These are phyloP conservation scores for Arachis hypogaea DNA, from an alignment of 306 rosid genomes.

Conservation along the genomic window DNA sequence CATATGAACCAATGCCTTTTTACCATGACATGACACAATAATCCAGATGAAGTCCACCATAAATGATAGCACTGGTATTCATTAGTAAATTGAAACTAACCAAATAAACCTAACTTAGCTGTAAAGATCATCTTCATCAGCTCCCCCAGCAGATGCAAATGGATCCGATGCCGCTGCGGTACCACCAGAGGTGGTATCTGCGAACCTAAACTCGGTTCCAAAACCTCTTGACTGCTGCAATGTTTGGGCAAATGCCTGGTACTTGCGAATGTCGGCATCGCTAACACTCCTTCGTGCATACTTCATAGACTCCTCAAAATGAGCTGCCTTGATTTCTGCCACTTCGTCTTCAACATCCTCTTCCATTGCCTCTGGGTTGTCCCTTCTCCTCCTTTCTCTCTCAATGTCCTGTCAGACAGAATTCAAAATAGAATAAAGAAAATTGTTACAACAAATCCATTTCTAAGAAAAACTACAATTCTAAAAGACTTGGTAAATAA, in stretches of 20 bases:
- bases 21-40: slow-evolving; percentile 27
- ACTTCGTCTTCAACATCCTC: slow-evolving; percentile 90
- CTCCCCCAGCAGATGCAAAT: slow-evolving; percentile 76
- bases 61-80: slow-evolving; percentile 17
- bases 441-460: not conserved
- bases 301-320: slow-evolving; percentile 97
- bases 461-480: not conserved
- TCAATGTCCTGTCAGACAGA: slow-evolving; percentile 72
- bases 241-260: slow-evolving; percentile 96
- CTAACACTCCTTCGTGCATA: slow-evolving; percentile 96
- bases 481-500: slow-evolving; percentile 27
- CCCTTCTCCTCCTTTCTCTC: slow-evolving; percentile 82
- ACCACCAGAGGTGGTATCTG: slow-evolving; percentile 49
- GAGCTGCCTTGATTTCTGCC: slow-evolving; percentile 91
- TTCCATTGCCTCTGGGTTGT: slow-evolving; percentile 96
- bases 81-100: not conserved
- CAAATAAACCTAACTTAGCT: slow-evolving; percentile 49
- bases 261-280: slow-evolving; percentile 96
- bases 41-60: slow-evolving; percentile 37
- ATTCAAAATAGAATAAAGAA: not conserved
- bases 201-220: slow-evolving; percentile 86
- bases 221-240: slow-evolving; percentile 99
- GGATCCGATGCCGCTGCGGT: slow-evolving; percentile 65
- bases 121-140: slow-evolving; percentile 96
- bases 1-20: slow-evolving; percentile 34